Evolutionary conservation across 2,329 filamentous ascomycete genomes (phyloP), one percentile per base, ranked within the genome.

Genomic region (Drechslera avenae): DNA sequence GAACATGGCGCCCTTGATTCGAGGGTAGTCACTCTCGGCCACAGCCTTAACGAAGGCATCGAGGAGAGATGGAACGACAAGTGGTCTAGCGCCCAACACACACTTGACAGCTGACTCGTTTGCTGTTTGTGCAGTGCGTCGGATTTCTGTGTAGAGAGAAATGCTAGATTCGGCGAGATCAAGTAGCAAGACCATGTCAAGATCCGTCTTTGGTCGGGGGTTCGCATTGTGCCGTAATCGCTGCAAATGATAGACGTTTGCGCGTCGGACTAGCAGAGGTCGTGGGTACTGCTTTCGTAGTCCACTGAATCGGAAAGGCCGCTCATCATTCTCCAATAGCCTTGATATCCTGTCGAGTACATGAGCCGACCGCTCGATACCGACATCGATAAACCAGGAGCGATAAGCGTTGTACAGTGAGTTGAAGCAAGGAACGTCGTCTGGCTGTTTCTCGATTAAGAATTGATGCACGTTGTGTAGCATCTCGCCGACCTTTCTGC

Each of bases 331-430:
- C 63, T 87, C 86, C 69, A 97, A 88, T 1, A 99, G 82, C 45
- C 91, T 85, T 4, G 89, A 85, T 12, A 97, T 87, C 16, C 94
- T 83, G 71, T 99, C 94, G 8, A 97, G 79, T 2, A 95, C 90
- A 71, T 97, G 94, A 0, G 94, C 93, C 14, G 93, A 97, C 52
- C 93, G 84, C 75, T 99, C 94, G 53, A 97, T 95, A 14, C 95
- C 94, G 33, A 99, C 92, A 66, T 99, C 94, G 1, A 96, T 91
- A 65, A 99, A 97, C 91, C 92, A 99, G 7, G 90, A 94, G 35
- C 91, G 83, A 72, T 97, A 99, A 1, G 93, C 90, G 17, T 89
- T 89, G 74, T 96, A 99, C 2, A 99, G 76, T 0, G 92, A 86
- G 18, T 91, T 96, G 75, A 99, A 99, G 74, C 91, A 97, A 13